Base-by-base conservation (phyloP, 2,329 filamentous ascomycete species). In the Talaromyces albobiverticillius region DNA sequence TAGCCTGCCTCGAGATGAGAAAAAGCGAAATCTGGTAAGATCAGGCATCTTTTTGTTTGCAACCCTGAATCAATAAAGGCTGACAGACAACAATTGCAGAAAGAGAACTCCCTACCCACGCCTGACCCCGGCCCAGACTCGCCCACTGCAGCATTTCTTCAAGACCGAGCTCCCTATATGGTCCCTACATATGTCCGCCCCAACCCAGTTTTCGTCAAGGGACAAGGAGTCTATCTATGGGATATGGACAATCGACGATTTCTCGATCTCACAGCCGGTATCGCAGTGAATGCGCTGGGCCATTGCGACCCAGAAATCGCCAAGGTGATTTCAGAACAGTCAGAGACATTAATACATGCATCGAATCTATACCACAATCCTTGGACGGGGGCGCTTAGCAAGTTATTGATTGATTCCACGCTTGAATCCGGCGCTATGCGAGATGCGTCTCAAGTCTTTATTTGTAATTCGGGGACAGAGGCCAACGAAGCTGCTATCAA, bases 401-500 rank as follows among this genome's bases (percentile, higher is more conserved):
- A 94, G 71, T 79, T 91, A 22, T 81, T 99, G 22, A 83, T 99
- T 31, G 82, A 93, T 64, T 86, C 87, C 72, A 99, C 94, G 0
- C 73, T 82, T 51, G 84, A 87, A 64, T 86, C 88, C 0, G 90
- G 90, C 38, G 88, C 81, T 60, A 96, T 97, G 88, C 84, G 88
- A 62, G 83, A 87, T 66, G 90, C 88, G 16, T 79, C 82, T 18
- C 83, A 89, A 54, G 90, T 90, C 2, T 99, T 99, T 68, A 82
- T 99, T 61, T 96, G 90, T 78, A 99, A 99, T 76, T 96, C 92
- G 3, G 94, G 94, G 56, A 90, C 89, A 57, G 94, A 99, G 76
- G 94, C 94, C 68, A 99, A 99, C 72, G 94, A 99, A 76, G 94
- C 93, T 1, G 94, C 93, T 32, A 88, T 99, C 71, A 99, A 99